Base-by-base conservation (phyloP, 2,329 filamentous ascomycete genomes). In the Phaeosphaeria sp. region DNA sequence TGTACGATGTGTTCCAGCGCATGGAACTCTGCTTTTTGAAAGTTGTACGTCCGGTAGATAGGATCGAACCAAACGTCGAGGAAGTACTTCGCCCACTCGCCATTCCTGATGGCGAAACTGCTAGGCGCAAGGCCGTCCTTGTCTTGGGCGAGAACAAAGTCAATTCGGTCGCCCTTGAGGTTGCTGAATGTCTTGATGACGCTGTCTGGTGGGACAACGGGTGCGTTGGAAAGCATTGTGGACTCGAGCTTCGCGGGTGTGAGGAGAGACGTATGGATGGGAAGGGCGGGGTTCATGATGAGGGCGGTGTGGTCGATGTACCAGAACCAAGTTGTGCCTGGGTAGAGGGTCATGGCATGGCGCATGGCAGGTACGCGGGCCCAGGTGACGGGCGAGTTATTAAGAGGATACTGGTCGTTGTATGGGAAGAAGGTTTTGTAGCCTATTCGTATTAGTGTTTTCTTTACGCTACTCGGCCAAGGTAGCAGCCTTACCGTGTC, bases 31-130 rank as follows among this genome's bases (percentile, higher is more conserved):
- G 92, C 93, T 76, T 96, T 97, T 72, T 96, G 92, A 72, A 99
- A 99, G 74, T 97, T 96, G 80, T 99, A 99, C 66, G 85, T 91
- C 63, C 94, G 85, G 79, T 96, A 99, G 44, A 98, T 81, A 48
- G 95, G 95, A 75, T 98, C 93, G 72, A 95, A 96, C 95, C 95
- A 99, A 0, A 91, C 90, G 75, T 99, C 95, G 18, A 98, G 79
- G 72, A 99, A 92, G 81, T 91, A 99, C 72, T 90, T 90, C 46
- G 91, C 90, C 92, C 94, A 99, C 54, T 95, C 92, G 21, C 93
- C 92, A 59, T 90, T 91, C 61, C 88, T 85, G 13, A 99, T 75
- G 15, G 98, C 81, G 61, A 97, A 90, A 77, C 92, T 97, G 11
- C 87, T 87, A 17, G 88, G 85, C 23, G 87, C 87, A 52, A 99